These are phyloP conservation scores for Ramularia endophylla DNA, from an alignment of 2,329 filamentous ascomycete genomes.

Conservation along the genomic window DNA sequence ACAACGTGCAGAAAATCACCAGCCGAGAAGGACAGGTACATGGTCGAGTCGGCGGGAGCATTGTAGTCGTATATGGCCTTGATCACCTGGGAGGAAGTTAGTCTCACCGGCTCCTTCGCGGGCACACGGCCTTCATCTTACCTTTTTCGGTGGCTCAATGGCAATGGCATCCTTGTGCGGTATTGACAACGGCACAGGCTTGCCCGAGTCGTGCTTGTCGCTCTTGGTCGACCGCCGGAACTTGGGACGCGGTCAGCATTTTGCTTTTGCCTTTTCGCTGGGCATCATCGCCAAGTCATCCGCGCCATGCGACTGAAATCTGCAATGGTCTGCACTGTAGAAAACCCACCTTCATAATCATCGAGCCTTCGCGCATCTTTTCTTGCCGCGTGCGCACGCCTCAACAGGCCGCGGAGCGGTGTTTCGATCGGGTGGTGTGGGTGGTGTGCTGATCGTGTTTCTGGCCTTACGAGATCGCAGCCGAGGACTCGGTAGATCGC, in stretches of 20 bases:
- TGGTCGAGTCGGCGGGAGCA: conserved; percentile 53
- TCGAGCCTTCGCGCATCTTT: too few relatives aligned
- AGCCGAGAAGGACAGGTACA: conserved; percentile 78
- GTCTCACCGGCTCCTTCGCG: not conserved
- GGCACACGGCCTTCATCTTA: conserved; percentile 37
- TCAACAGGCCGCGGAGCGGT: too few relatives aligned
- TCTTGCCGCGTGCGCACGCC: too few relatives aligned
- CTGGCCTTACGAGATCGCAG: not conserved
- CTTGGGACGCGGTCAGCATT: conserved; percentile 23
- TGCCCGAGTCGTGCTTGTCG: conserved; percentile 61
- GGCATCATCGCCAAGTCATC: too few relatives aligned
- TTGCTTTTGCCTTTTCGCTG: not conserved
- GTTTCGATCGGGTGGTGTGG: too few relatives aligned
- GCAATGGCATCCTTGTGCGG: conserved; percentile 80
- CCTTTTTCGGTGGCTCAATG: conserved; percentile 90
- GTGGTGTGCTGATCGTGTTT: too few relatives aligned
- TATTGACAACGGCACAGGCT: conserved; percentile 65
- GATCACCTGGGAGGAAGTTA: conserved; percentile 64
- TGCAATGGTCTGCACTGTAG: not conserved
- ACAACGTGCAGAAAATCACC: conserved; percentile 99
- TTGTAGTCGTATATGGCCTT: conserved; percentile 92
- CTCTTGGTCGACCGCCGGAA: conserved; percentile 85
- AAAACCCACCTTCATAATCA: conserved; percentile 18
- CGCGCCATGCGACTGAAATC: conserved; percentile 3
- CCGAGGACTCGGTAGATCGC: not conserved